Evolutionary conservation across 1,284 basidiomycete genomes (phyloP).

Genomic region (Gomphus bonarii): DNA sequence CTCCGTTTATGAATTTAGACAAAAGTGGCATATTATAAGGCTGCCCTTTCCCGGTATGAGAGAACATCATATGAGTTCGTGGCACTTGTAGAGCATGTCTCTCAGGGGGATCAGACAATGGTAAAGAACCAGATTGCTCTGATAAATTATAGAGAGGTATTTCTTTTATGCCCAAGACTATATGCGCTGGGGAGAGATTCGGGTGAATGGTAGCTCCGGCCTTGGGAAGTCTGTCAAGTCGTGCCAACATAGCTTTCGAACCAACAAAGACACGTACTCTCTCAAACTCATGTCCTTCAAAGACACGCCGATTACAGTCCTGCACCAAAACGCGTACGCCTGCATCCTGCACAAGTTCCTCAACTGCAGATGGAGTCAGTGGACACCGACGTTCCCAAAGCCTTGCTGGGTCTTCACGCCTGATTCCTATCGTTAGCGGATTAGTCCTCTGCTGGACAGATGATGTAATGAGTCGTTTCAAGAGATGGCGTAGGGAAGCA

Average conservation of each 20-base stretch:
- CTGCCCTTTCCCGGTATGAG: slow-evolving; percentile 83
- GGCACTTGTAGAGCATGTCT: slow-evolving; percentile 21
- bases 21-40: slow-evolving; percentile 76
- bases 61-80: slow-evolving; percentile 80
- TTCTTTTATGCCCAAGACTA: slow-evolving; percentile 84
- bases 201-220: slow-evolving; percentile 62
- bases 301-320: slow-evolving; percentile 67
- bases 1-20: slow-evolving; percentile 43
- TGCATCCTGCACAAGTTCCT: slow-evolving; percentile 43
- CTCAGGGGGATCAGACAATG: slow-evolving; percentile 30
- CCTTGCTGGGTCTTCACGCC: slow-evolving; percentile 68
- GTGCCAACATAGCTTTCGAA: not conserved
- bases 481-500: not conserved
- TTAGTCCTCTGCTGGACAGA: not conserved
- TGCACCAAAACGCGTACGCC: slow-evolving; percentile 64
- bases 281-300: slow-evolving; percentile 50
- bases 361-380: slow-evolving; percentile 65
- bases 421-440: slow-evolving; percentile 45
- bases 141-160: slow-evolving; percentile 54
- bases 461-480: not conserved
- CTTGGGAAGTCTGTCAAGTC: slow-evolving; percentile 26
- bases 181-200: slow-evolving; percentile 54
- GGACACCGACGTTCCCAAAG: slow-evolving; percentile 87
- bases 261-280: slow-evolving; percentile 38
- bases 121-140: slow-evolving; percentile 10